A percentile compares a stretch with the other conserved stretches of the same genome.
phyloP scores from a whole-genome alignment of 148 eudicot genomes.

The Heliosperma pusillum region DNA sequence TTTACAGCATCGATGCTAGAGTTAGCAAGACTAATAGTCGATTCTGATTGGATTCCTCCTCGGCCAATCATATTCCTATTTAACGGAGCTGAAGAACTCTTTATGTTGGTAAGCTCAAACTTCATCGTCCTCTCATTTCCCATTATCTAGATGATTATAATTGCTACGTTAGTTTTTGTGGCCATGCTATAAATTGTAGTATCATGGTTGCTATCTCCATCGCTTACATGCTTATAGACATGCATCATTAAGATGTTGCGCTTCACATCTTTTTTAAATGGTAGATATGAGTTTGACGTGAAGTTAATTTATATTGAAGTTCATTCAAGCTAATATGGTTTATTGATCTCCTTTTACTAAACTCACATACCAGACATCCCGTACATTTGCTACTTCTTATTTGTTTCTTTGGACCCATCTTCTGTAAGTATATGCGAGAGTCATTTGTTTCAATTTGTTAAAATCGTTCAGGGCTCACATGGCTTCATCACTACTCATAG shows the following conservation, averaged over 20 bases:
- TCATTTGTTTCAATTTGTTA: not conserved
- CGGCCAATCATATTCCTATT: slow-evolving; percentile 85
- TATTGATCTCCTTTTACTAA: not conserved
- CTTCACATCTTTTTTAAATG: not conserved
- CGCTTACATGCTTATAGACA: not conserved
- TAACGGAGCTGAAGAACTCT: slow-evolving; percentile 98
- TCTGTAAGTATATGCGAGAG: not conserved
- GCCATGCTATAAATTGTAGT: not conserved
- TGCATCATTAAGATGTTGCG: slow-evolving; percentile 3
- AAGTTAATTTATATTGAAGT: not conserved
- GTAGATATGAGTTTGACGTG: not conserved
- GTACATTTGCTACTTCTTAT: not conserved
- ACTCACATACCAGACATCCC: not conserved
- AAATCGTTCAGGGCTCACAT: slow-evolving; percentile 73
- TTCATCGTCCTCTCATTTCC: not conserved
- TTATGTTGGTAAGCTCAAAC: slow-evolving; percentile 69
- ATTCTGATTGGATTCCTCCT: slow-evolving; percentile 87
- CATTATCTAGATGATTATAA: not conserved
- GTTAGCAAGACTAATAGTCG: slow-evolving; percentile 75
- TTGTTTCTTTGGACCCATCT: not conserved
- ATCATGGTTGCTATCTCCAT: not conserved
- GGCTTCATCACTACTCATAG: slow-evolving; percentile 86
- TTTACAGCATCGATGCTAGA: slow-evolving; percentile 83
- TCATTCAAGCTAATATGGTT: not conserved
- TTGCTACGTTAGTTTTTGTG: not conserved